A percentile compares a stretch with the other conserved stretches of the same genome.
Evolutionary conservation across 768 basidiomycete species (phyloP).

Genomic region (Phaffia tasmanica): DNA sequence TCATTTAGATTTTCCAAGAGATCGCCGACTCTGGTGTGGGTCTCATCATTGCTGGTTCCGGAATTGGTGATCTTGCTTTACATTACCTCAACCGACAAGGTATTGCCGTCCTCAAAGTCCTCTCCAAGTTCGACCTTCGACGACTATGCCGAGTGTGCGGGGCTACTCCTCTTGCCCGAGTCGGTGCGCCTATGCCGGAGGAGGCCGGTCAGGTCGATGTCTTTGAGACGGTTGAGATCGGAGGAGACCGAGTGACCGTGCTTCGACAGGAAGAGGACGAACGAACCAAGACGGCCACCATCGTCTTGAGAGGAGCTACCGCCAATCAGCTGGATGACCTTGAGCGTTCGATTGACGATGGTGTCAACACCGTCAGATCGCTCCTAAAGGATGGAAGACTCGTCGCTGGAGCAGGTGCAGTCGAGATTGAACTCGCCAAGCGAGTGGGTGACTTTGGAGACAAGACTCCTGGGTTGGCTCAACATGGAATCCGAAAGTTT

Average conservation of each 20-base stretch:
- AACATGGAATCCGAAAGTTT: slow-evolving; percentile 86
- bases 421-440: slow-evolving; percentile 82
- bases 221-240: slow-evolving; percentile 90
- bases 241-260: slow-evolving; percentile 95
- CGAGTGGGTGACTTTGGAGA: slow-evolving; percentile 76
- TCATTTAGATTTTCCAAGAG: slow-evolving; percentile 76
- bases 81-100: slow-evolving; percentile 90
- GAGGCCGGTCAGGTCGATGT: slow-evolving; percentile 90
- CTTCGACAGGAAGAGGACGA: slow-evolving; percentile 70
- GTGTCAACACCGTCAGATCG: slow-evolving; percentile 88
- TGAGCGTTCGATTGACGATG: slow-evolving; percentile 91
- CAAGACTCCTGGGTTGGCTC: slow-evolving; percentile 76
- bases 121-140: slow-evolving; percentile 95
- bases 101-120: slow-evolving; percentile 91
- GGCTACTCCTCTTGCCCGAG: slow-evolving; percentile 87
- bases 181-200: slow-evolving; percentile 91
- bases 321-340: slow-evolving; percentile 89
- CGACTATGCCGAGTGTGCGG: slow-evolving; percentile 88
- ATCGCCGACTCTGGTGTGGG: slow-evolving; percentile 91
- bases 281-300: slow-evolving; percentile 78
- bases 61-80: slow-evolving; percentile 85
- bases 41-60: slow-evolving; percentile 83
- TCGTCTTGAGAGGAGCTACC: slow-evolving; percentile 90
- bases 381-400: slow-evolving; percentile 79
- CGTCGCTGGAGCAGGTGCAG: slow-evolving; percentile 87